phyloP scores from a whole-genome alignment of 345 rosid genomes.

The Passiflora organensis region DNA sequence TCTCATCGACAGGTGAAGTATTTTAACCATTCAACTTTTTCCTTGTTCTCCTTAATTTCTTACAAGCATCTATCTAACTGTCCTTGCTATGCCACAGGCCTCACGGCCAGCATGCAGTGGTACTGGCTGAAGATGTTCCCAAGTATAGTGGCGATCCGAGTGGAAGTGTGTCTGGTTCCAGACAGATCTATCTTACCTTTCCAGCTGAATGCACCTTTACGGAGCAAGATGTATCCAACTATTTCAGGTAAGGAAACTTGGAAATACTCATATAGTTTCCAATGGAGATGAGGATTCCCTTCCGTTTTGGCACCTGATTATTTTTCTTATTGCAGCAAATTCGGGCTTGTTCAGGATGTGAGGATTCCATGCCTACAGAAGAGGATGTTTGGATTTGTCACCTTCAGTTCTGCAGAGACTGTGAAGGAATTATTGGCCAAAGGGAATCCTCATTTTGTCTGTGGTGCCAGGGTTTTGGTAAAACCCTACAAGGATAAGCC shows the following conservation, averaged over 20 bases:
- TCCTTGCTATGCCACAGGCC: conserved; percentile 44
- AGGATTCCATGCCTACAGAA: conserved; percentile 93
- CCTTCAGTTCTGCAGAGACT: conserved; percentile 61
- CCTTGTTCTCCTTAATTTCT: too few relatives aligned
- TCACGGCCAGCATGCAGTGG: conserved; percentile 92
- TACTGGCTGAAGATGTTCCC: conserved; percentile 73
- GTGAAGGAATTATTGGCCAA: conserved; percentile 68
- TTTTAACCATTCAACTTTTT: not conserved
- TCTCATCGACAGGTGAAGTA: conserved; percentile 70
- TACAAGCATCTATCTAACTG: not conserved
- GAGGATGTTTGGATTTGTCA: conserved; percentile 95
- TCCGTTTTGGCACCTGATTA: not conserved
- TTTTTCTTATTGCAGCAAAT: conserved; percentile 42
- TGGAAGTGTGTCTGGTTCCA: conserved; percentile 57
- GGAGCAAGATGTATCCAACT: conserved; percentile 77
- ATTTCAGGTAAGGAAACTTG: conserved; percentile 57
- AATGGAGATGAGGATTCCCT: not conserved
- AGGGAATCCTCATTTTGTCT: conserved; percentile 92
- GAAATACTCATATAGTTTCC: not conserved
- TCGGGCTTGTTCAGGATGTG: conserved; percentile 88
- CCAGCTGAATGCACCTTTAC: conserved; percentile 89
- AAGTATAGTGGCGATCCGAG: conserved; percentile 60
- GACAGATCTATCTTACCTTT: conserved; percentile 90
- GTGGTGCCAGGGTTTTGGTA: conserved; percentile 93
- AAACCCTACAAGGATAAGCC: conserved; percentile 93